phyloP scores from a whole-genome alignment of 2,329 filamentous ascomycete genomes.

The Aspergillus sclerotialis region DNA sequence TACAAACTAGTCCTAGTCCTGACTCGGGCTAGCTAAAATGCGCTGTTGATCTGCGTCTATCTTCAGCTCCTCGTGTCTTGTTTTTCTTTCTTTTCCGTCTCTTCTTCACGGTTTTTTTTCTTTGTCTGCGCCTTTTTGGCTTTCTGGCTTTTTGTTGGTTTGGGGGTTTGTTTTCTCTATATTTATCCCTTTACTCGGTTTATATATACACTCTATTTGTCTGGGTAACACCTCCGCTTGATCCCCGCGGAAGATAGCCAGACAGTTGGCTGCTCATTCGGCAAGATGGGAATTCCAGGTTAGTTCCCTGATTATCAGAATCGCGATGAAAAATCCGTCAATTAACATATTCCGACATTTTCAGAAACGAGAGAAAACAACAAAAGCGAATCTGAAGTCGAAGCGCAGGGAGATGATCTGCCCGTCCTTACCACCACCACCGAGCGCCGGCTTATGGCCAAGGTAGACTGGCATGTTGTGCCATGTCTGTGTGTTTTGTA shows the following conservation, averaged over 20 bases:
- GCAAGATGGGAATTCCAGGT: slow-evolving; percentile 11
- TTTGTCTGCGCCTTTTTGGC: neutral
- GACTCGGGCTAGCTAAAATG: too few species aligned
- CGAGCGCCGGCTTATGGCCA: slow-evolving; percentile 59
- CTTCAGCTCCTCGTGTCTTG: too few species aligned
- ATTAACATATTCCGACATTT: neutral
- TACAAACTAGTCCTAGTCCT: too few species aligned
- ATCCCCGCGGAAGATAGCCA: too few species aligned
- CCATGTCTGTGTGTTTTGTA: slow-evolving; percentile 69
- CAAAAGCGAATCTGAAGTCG: slow-evolving; percentile 13
- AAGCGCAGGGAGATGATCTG: slow-evolving; percentile 14
- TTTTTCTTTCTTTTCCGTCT: neutral
- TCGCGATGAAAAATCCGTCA: neutral
- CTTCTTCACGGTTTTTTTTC: neutral
- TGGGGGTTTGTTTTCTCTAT: too few species aligned
- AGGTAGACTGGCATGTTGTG: slow-evolving; percentile 65
- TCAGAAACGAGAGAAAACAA: slow-evolving; percentile 5
- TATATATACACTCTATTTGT: slow-evolving; percentile 1
- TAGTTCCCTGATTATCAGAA: neutral
- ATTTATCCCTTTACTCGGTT: too few species aligned
- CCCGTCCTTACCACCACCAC: slow-evolving; percentile 30
- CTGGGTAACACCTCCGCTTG: too few species aligned
- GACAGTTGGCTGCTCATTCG: neutral
- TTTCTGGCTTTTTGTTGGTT: neutral
- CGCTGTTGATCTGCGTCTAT: too few species aligned